Evolutionary conservation across 768 basidiomycete genomes (phyloP).

Genomic region (Boletus pseudo-olivaceus): DNA sequence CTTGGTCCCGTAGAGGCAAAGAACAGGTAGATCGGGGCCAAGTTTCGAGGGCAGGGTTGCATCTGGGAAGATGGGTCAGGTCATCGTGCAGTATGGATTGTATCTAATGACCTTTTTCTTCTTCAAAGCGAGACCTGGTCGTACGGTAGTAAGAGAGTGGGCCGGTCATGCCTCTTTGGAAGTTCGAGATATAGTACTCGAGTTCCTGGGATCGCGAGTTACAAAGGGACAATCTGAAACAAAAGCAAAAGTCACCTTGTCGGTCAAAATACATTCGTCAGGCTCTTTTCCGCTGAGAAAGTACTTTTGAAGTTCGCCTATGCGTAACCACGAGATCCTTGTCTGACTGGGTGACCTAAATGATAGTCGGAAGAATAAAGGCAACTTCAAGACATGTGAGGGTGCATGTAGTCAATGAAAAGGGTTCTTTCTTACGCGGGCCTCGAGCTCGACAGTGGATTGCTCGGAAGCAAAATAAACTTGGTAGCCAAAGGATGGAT

Average conservation of each 20-base stretch:
- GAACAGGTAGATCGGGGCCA: conserved; percentile 49
- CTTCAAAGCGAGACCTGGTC: conserved; percentile 54
- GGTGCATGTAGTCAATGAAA: neutral
- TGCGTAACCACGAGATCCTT: neutral
- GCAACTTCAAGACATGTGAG: conserved; percentile 29
- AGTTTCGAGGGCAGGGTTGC: conserved; percentile 43
- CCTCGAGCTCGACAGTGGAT: conserved; percentile 55
- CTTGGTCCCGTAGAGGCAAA: conserved; percentile 57
- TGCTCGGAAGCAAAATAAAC: conserved; percentile 55
- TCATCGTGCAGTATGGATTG: neutral
- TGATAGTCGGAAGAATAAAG: conserved; percentile 12
- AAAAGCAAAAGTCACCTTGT: conserved; percentile 10
- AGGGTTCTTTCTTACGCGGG: conserved; percentile 39
- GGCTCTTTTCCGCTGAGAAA: conserved; percentile 3
- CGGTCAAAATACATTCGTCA: conserved; percentile 16
- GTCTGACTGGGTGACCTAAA: conserved; percentile 6
- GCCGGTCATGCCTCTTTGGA: conserved; percentile 54
- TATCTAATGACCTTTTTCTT: conserved; percentile 45
- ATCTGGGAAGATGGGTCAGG: conserved; percentile 28
- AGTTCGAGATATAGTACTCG: conserved; percentile 46
- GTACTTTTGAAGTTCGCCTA: conserved; percentile 8
- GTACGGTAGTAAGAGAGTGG: conserved; percentile 81
- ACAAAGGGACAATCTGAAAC: neutral
- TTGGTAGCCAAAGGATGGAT: conserved; percentile 66
- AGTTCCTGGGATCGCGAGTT: conserved; percentile 45